Percentiles rank a stretch among this genome's conserved stretches.
Conservation (phyloP, 352 stramenopile species). For the Phytophthora macrochlamydospora region DNA sequence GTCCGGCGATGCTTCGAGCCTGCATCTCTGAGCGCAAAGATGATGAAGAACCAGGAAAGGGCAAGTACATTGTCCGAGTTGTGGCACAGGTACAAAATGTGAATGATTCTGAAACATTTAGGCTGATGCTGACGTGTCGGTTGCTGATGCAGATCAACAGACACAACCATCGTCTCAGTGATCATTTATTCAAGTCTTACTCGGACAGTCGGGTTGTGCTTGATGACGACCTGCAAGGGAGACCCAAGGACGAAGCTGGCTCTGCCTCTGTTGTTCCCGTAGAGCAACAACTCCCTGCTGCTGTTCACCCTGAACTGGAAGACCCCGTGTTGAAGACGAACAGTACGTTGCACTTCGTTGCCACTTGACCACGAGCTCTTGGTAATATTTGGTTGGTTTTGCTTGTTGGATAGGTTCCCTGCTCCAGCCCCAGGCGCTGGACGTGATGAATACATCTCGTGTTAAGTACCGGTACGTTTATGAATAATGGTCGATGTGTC, state of each 20-base stretch:
- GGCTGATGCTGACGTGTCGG: background rate
- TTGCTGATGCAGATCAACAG: slow-evolving; percentile 65
- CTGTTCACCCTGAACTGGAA: slow-evolving; percentile 48
- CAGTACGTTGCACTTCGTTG: slow-evolving; percentile 30
- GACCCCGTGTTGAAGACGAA: slow-evolving; percentile 58
- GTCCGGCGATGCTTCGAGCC: slow-evolving; percentile 81
- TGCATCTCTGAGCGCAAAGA: slow-evolving; percentile 83
- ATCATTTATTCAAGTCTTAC: slow-evolving; percentile 89
- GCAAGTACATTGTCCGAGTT: slow-evolving; percentile 85
- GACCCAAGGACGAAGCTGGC: slow-evolving; percentile 54
- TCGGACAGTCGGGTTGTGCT: slow-evolving; percentile 87
- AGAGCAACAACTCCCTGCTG: slow-evolving; percentile 36
- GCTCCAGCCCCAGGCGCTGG: slow-evolving; percentile 63
- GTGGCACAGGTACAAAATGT: slow-evolving; percentile 59
- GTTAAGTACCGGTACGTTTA: slow-evolving; percentile 59
- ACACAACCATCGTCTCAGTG: slow-evolving; percentile 85
- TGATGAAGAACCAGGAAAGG: slow-evolving; percentile 56
- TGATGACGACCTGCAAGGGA: slow-evolving; percentile 73
- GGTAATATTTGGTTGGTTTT: slow-evolving; percentile 6
- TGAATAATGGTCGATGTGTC: background rate
- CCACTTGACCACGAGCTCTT: too few relatives aligned
- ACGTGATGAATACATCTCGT: slow-evolving; percentile 59
- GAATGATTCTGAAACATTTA: background rate
- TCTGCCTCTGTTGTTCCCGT: slow-evolving; percentile 19
- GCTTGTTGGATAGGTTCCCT: slow-evolving; percentile 35